A percentile compares a stretch with the other conserved stretches of the same genome.
Conservation (phyloP, 1,284 basidiomycete species). For the Bjerkandera adusta region DNA sequence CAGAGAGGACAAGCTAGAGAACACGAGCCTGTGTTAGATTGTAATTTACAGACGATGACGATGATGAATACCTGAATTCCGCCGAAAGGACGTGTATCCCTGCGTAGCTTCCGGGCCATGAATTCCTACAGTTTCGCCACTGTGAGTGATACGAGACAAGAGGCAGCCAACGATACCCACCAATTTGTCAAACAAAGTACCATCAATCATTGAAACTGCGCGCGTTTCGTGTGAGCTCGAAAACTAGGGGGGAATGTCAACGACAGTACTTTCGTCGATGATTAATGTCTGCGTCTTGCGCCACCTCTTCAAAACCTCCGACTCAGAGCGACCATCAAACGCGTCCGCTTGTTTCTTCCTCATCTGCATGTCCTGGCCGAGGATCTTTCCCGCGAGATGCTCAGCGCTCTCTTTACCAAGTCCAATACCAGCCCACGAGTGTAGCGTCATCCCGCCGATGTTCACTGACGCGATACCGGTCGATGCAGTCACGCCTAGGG, state of each 20-base stretch:
- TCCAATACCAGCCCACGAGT: slow-evolving; percentile 91
- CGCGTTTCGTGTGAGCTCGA: neutral
- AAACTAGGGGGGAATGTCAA: neutral
- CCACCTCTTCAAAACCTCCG: too few species aligned
- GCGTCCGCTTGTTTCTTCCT: too few species aligned
- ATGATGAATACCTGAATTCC: slow-evolving; percentile 57
- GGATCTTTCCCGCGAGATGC: slow-evolving; percentile 64
- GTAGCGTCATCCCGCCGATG: slow-evolving; percentile 89
- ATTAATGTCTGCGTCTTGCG: slow-evolving; percentile 52
- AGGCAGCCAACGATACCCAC: slow-evolving; percentile 29
- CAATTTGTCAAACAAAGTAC: slow-evolving; percentile 65
- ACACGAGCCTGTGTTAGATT: neutral
- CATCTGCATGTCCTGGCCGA: slow-evolving; percentile 26
- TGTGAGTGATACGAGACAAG: neutral
- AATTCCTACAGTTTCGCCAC: slow-evolving; percentile 31
- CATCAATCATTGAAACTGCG: slow-evolving; percentile 60
- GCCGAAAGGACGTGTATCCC: slow-evolving; percentile 59
- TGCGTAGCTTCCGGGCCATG: slow-evolving; percentile 51
- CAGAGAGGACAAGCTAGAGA: slow-evolving; percentile 65
- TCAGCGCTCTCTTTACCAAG: slow-evolving; percentile 72
- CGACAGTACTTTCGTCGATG: slow-evolving; percentile 73
- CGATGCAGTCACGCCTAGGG: slow-evolving; percentile 60
- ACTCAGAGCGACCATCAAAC: slow-evolving; percentile 10
- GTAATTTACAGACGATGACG: neutral
- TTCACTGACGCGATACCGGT: slow-evolving; percentile 93